Base-by-base conservation (phyloP, 1,139 yeast genomes). In the Yamadazyma conglobata region DNA sequence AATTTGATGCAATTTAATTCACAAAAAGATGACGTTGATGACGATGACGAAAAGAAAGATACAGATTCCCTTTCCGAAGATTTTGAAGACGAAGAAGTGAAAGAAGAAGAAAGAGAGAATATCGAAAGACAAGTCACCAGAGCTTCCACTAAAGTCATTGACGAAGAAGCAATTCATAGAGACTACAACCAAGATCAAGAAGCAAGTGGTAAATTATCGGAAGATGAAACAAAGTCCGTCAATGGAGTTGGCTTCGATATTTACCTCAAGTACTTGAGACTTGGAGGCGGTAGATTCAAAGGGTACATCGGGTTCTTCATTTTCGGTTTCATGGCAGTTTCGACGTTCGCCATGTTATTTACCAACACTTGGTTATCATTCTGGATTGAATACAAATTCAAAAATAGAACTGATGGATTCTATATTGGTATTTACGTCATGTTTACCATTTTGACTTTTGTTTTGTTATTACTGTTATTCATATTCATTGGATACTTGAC, bases 321-420 rank as follows among this genome's bases (percentile, higher is more conserved):
- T 25, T 21, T 39, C 42, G 22, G 48, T 52, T 15, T 44, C 12
- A 35, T 55, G 39, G 73, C 10, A 56, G 51, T 73, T 4, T 44
- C 77, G 6, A 73, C 87, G 0, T 86, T 84, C 49, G 65, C 73
- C 40, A 70, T 67, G 36, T 56, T 84, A 25, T 82, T 85, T 52
- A 69, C 85, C 23, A 83, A 82, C 44, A 80, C 82, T 16, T 88
- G 95, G 95, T 64, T 88, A 39, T 79, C 95, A 1, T 88, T 76
- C 56, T 88, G 96, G 96, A 71, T 84, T 3, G 73, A 68, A 22
- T 33, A 64, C 34, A 78, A 73, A 52, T 86, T 81, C 16, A 12
- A 15, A 46, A 37, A 52, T 15, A 57, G 70, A 30, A 45, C 73
- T 2, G 60, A 70, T 31, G 70, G 73, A 4, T 74, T 75, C 40